Conservation (phyloP, 78 protist genomes). For the Speleostelium caveatum region DNA sequence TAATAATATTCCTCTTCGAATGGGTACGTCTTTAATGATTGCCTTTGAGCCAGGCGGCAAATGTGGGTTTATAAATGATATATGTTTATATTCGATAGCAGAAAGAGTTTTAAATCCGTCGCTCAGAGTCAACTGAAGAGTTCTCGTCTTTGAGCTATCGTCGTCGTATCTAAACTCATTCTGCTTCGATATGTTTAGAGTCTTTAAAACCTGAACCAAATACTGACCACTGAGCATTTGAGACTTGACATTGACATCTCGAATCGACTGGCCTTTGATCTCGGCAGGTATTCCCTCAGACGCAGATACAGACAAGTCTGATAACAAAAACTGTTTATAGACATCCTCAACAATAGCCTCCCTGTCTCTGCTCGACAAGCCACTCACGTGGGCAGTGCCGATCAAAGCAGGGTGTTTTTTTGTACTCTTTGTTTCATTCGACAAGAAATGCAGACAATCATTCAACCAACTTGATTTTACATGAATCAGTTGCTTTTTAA, state of each 20-base stretch:
- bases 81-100: conserved; percentile 38
- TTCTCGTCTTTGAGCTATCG: conserved; percentile 34
- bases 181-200: conserved; percentile 39
- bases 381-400: neutral
- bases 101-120: conserved; percentile 23
- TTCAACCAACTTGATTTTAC: neutral
- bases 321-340: conserved; percentile 2
- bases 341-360: conserved; percentile 7
- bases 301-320: neutral
- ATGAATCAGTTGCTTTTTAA: neutral
- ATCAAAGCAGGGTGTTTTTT: neutral
- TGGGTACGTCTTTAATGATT: conserved; percentile 16
- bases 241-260: neutral
- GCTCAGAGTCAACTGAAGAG: conserved; percentile 4
- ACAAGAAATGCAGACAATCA: neutral
- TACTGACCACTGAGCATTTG: neutral
- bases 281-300: neutral
- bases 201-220: neutral
- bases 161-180: conserved; percentile 9
- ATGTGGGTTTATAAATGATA: conserved; percentile 7
- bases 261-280: neutral
- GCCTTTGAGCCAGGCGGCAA: conserved; percentile 34
- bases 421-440: neutral
- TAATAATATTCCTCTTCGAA: conserved; percentile 48
- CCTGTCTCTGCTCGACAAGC: neutral